Base-by-base conservation (phyloP, 2,329 filamentous ascomycete genomes). In the Exophiala phaeomuriformis region DNA sequence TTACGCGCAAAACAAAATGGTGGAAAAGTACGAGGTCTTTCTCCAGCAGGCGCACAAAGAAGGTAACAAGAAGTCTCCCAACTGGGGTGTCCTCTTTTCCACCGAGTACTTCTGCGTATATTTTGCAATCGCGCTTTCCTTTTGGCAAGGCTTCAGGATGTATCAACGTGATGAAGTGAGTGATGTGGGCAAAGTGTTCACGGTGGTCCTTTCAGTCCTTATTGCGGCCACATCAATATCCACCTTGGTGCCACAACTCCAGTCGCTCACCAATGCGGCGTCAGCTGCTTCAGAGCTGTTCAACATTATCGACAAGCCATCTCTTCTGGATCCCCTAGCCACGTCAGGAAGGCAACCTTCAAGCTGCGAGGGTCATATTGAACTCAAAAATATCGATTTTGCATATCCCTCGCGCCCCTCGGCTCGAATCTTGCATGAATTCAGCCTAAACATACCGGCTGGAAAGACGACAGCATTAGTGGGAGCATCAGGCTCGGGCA, bases 291-390 rank as follows among this genome's bases (percentile, higher is more conserved):
- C 65, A 2, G 71, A 73, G 53, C 64, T 97, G 57, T 96, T 86
- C 74, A 86, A 83, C 67, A 95, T 90, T 2, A 96, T 97, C 60
- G 91, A 97, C 68, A 86, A 93, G 48, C 65, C 74, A 3, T 95
- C 93, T 0, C 89, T 90, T 0, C 76, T 97, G 47, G 88, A 97
- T 64, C 84, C 91, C 0, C 81, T 82, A 3, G 79, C 79, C 2
- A 77, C 84, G 0, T 75, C 77, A 5, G 91, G 91, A n/a, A 75
- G 80, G 56, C 89, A 78, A 61, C 78, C 68, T 1, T 31, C 44
- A 9, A 52, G 19, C 27, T 61, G 59, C 64, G 71, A 61, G 44
- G 64, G 64, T 9, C 76, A 84, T 45, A 84, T 87, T 46, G 69
- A 77, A 3, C 79, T 90, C 31, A 53, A 79, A 10, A 74, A 81